phyloP scores from a whole-genome alignment of 2,329 filamentous ascomycete species.

The Blumeria hordei region DNA sequence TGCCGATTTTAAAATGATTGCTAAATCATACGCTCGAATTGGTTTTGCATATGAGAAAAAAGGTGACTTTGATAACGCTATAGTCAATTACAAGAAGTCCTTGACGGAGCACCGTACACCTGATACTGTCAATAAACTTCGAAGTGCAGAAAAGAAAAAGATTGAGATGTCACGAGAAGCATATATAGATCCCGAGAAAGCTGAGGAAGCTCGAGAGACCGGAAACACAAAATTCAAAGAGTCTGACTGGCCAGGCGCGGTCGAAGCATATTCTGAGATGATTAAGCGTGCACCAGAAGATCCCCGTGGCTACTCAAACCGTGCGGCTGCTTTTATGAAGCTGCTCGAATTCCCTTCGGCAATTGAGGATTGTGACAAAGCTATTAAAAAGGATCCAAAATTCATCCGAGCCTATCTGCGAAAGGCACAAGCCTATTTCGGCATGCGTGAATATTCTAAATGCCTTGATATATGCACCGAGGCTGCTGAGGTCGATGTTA shows the following conservation, averaged over 20 bases:
- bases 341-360: conserved; percentile 87
- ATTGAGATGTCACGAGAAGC: conserved; percentile 48
- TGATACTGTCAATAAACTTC: conserved; percentile 79
- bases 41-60: conserved; percentile 82
- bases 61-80: conserved; percentile 53
- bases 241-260: conserved; percentile 79
- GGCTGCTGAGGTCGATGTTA: conserved; percentile 51
- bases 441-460: conserved; percentile 96
- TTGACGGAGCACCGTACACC: conserved; percentile 92
- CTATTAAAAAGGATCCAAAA: conserved; percentile 71
- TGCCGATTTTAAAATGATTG: conserved; percentile 94
- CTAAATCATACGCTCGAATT: conserved; percentile 93
- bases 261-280: conserved; percentile 90
- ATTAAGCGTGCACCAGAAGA: conserved; percentile 85
- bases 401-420: conserved; percentile 94
- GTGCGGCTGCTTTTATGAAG: conserved; percentile 90
- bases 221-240: conserved; percentile 97
- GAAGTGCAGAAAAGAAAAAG: conserved; percentile 71
- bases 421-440: conserved; percentile 85
- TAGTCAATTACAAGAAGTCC: conserved; percentile 79
- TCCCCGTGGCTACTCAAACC: conserved; percentile 87
- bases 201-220: conserved; percentile 82
- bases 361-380: conserved; percentile 73
- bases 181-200: conserved; percentile 76
- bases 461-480: conserved; percentile 74